Conservation (phyloP, 768 basidiomycete genomes). For the Psilocybe tampanensis region DNA sequence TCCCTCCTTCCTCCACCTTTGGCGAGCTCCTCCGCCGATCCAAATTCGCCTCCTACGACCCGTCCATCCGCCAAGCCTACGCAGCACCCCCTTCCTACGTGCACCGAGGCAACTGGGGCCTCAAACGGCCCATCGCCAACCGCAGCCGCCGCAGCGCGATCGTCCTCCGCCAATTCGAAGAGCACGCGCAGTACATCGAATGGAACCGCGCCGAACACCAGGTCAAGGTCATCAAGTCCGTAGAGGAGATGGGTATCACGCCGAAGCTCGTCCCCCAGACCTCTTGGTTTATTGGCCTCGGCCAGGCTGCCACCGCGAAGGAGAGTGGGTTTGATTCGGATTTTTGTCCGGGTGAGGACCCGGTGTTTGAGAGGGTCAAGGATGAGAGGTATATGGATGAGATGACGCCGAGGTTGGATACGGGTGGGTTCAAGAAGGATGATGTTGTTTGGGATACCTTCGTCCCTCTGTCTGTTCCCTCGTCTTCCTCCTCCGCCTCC, state of each 20-base stretch:
- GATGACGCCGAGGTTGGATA: not conserved
- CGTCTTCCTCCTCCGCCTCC: not conserved
- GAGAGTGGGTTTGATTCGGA: slow-evolving; percentile 29
- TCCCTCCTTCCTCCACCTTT: slow-evolving; percentile 65
- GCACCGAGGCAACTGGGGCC: slow-evolving; percentile 80
- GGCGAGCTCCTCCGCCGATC: slow-evolving; percentile 78
- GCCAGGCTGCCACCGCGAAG: slow-evolving; percentile 29
- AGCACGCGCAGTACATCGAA: slow-evolving; percentile 73
- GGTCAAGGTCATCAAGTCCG: slow-evolving; percentile 66
- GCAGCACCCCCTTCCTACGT: slow-evolving; percentile 68
- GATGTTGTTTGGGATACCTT: not conserved
- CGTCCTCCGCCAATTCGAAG: slow-evolving; percentile 68
- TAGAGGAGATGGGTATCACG: slow-evolving; percentile 60
- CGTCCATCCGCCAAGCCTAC: slow-evolving; percentile 77
- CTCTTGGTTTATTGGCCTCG: slow-evolving; percentile 43
- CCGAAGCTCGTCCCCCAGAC: slow-evolving; percentile 29
- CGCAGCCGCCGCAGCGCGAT: slow-evolving; percentile 66
- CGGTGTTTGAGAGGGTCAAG: slow-evolving; percentile 2
- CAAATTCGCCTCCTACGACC: slow-evolving; percentile 81
- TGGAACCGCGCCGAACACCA: slow-evolving; percentile 72
- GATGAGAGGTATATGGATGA: slow-evolving; percentile 1
- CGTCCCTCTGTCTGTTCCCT: not conserved
- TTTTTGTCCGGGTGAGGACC: slow-evolving; percentile 30
- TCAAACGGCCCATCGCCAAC: slow-evolving; percentile 80
- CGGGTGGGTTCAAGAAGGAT: not conserved